Percentiles rank a stretch among this genome's conserved stretches.
Evolutionary conservation across 441 rosid species (phyloP).

Genomic region (Geranium incanum): DNA sequence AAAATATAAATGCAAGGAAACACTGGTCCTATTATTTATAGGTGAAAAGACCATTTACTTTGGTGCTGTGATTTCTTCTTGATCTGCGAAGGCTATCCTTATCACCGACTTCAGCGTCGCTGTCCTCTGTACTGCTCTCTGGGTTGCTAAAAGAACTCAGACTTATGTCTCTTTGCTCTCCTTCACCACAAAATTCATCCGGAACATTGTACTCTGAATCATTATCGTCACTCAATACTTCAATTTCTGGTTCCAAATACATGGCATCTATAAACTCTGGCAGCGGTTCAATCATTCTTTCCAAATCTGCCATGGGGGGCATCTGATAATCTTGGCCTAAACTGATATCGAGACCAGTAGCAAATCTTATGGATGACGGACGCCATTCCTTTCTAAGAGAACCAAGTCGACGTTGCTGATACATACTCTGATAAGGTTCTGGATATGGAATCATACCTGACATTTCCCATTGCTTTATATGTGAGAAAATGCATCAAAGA

Average conservation of each 20-base stretch:
- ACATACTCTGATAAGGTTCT: constrained; percentile 75
- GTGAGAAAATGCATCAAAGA: constrained; percentile 21
- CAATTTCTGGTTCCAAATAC: constrained; percentile 72
- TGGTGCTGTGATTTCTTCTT: constrained; percentile 38
- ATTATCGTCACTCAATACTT: constrained; percentile 51
- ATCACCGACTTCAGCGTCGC: constrained; percentile 39
- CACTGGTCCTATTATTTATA: constrained; percentile 14
- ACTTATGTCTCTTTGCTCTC: constrained; percentile 44
- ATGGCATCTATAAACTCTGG: constrained; percentile 67
- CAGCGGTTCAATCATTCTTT: constrained; percentile 56
- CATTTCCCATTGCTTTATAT: constrained; percentile 25
- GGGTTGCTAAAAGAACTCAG: constrained; percentile 48
- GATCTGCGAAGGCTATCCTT: constrained; percentile 44
- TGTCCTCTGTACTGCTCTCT: constrained; percentile 51
- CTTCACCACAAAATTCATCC: constrained; percentile 55
- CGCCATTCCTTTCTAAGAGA: constrained; percentile 68
- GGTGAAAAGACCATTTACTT: constrained; percentile 36
- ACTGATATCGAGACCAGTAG: constrained; percentile 60
- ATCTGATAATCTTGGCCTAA: constrained; percentile 67
- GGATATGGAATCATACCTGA: constrained; percentile 72
- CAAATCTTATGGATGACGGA: constrained; percentile 44
- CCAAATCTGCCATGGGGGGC: constrained; percentile 72
- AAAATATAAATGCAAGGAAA: constrained; percentile 19
- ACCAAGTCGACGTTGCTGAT: constrained; percentile 69
- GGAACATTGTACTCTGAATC: constrained; percentile 64